phyloP scores from a whole-genome alignment of 768 basidiomycete species.

The Candolleomyces eurysporus region DNA sequence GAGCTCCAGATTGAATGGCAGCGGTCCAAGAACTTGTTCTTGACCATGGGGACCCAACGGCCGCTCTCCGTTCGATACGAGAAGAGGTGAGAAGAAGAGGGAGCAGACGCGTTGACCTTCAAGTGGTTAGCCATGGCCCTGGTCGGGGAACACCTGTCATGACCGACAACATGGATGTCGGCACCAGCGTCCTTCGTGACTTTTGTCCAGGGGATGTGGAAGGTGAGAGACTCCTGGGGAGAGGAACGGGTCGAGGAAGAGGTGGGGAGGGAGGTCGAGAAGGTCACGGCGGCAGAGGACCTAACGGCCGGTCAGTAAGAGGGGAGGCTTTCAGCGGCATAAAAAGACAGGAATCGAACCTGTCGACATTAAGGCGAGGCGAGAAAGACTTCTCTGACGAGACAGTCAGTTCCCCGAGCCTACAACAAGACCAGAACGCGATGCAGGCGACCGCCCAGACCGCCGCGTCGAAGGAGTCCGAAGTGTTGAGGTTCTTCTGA shows the following conservation, averaged over 20 bases:
- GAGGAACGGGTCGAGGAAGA: neutral
- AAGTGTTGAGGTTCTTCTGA: conserved; percentile 11
- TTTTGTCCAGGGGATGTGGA: conserved; percentile 37
- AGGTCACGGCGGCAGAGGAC: neutral
- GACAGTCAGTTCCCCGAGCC: conserved; percentile 25
- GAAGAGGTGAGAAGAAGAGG: conserved; percentile 16
- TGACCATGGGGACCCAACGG: conserved; percentile 3
- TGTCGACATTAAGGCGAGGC: conserved; percentile 13
- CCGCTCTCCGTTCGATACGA: neutral
- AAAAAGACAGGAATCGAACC: no score
- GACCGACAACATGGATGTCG: conserved; percentile 21
- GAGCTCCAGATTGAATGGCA: conserved; percentile 13
- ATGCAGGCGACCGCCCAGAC: conserved; percentile 28
- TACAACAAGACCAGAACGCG: conserved; percentile 34
- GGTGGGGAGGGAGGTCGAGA: neutral
- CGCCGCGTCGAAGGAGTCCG: conserved; percentile 21
- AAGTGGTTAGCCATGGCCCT: conserved; percentile 24
- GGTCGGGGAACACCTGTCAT: conserved; percentile 10
- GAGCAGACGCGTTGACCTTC: conserved; percentile 11
- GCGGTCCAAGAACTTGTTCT: conserved; percentile 5
- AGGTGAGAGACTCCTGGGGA: neutral
- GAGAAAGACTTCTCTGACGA: conserved; percentile 9
- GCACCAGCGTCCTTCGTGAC: conserved; percentile 24
- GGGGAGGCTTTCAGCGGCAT: neutral
- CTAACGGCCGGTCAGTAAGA: neutral